Evolutionary conservation across 371 early-diverging fungal species (phyloP), one percentile per base, ranked within the genome.

Genomic region (Saksenaea vasiformis): DNA sequence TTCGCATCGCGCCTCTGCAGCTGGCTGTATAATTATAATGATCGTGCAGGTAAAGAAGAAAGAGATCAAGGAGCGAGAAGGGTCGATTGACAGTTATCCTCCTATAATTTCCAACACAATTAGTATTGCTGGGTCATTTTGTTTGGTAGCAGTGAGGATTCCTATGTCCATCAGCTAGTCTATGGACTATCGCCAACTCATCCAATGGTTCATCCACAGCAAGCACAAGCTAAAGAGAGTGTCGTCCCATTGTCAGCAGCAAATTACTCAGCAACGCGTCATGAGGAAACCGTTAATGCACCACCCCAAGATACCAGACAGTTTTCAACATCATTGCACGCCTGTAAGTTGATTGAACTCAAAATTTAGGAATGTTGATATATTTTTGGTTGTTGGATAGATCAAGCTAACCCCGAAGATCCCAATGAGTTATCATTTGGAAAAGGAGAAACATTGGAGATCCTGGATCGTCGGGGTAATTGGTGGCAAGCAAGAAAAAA

Each of bases 401-500:
- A 47, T 22, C 51, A 47, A 31, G 95, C 96, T 26, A 94, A 90
- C 78, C 87, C 90, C 0, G 92, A 91, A 37, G 98, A 97, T 78
- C 91, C 92, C 24, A 93, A 92, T 66, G 98, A 97, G 73, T 69
- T 97, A 7, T 87, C 90, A 2, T 95, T 96, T 77, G 70, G 61
- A 8, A 95, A 95, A 76, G 92, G 89, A 58, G 95, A 96, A 61
- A 66, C 87, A 3, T 68, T 97, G 72, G 93, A 93, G 53, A 87
- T 97, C 54, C 69, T 93, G 24, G 94, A 95, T 73, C 90, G 85
- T 66, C 88, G 89, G 70, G 97, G 97, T 64, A 94, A 95, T 69
- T 97, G 97, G 97, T 97, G 97, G 97, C 92, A 95, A 74, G 96
- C 93, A 51, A 87, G 86, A 65, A 90, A 90, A 65, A 74, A 79